These are phyloP conservation scores for Amauroascus verrucosus DNA, from an alignment of 2,329 filamentous ascomycete species.

Conservation along the genomic window DNA sequence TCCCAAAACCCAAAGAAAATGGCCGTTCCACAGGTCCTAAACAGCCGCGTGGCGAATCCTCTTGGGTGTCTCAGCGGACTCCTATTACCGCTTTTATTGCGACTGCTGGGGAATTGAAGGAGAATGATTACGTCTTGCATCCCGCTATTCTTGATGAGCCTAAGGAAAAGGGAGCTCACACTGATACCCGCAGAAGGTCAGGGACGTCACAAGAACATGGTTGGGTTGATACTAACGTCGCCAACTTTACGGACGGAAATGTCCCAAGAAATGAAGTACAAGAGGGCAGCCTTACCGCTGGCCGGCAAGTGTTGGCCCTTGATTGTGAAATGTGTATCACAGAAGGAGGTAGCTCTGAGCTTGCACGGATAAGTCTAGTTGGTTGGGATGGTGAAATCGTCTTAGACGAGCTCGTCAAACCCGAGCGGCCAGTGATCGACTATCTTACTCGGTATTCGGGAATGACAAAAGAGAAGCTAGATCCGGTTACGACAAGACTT, in stretches of 20 bases:
- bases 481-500: conserved; percentile 71
- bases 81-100: conserved; percentile 72
- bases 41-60: conserved; percentile 52
- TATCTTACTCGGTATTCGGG: conserved; percentile 89
- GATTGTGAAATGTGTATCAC: conserved; percentile 98
- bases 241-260: conserved; percentile 54
- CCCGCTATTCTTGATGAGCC: conserved; percentile 58
- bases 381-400: conserved; percentile 74
- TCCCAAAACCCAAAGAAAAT: conserved; percentile 59
- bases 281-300: conserved; percentile 71
- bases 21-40: conserved; percentile 48
- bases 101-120: conserved; percentile 60
- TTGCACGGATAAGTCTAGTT: conserved; percentile 81
- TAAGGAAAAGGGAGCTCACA: conserved; percentile 45
- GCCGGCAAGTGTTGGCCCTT: conserved; percentile 66
- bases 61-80: conserved; percentile 65
- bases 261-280: conserved; percentile 62
- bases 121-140: conserved; percentile 78
- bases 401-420: conserved; percentile 86
- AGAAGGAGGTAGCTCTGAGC: conserved; percentile 63
- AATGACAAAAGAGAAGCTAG: conserved; percentile 78
- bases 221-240: conserved; percentile 72
- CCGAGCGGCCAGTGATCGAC: conserved; percentile 74
- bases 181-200: conserved; percentile 43
- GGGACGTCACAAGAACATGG: conserved; percentile 49